Evolutionary conservation across 192 early-diverging fungal species (phyloP).

Genomic region (Rhizophagus prolifer): DNA sequence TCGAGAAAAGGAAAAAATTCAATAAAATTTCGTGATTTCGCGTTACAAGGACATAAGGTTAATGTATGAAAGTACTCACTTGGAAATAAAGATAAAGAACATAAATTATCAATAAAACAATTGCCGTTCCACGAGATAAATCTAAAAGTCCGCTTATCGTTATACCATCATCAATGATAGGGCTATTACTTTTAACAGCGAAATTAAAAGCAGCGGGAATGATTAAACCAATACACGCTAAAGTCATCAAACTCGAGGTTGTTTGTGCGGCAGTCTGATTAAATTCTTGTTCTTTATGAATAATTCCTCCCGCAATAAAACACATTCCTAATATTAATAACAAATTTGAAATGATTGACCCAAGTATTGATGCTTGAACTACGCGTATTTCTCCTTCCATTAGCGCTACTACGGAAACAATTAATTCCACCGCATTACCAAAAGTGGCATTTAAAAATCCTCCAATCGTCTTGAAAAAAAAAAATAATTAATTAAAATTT

Average conservation of each 20-base stretch:
- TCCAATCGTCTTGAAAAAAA: neutral
- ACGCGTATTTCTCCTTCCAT: slow-evolving; percentile 73
- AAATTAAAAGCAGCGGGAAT: slow-evolving; percentile 66
- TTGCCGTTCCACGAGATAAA: slow-evolving; percentile 64
- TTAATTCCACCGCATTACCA: slow-evolving; percentile 86
- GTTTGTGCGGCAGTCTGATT: slow-evolving; percentile 69
- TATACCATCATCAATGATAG: slow-evolving; percentile 29
- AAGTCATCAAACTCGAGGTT: slow-evolving; percentile 63
- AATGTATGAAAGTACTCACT: too few species aligned
- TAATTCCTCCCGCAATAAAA: slow-evolving; percentile 81
- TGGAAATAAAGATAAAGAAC: too few species aligned
- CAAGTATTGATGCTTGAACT: slow-evolving; percentile 86
- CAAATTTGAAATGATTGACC: slow-evolving; percentile 86
- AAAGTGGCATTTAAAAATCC: slow-evolving; percentile 77
- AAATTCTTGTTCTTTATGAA: slow-evolving; percentile 68
- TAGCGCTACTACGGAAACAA: slow-evolving; percentile 81
- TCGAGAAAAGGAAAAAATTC: too few species aligned
- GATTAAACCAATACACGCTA: slow-evolving; percentile 65
- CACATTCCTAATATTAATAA: slow-evolving; percentile 81
- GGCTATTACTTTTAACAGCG: neutral
- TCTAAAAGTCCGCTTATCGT: slow-evolving; percentile 37
- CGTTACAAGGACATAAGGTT: too few species aligned
- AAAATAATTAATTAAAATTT: neutral
- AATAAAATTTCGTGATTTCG: too few species aligned
- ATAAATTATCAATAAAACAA: slow-evolving; percentile 71